A percentile compares a stretch with the other conserved stretches of the same genome.
These are phyloP conservation scores for Polyporus arcularius DNA, from an alignment of 768 basidiomycete species.

Conservation along the genomic window DNA sequence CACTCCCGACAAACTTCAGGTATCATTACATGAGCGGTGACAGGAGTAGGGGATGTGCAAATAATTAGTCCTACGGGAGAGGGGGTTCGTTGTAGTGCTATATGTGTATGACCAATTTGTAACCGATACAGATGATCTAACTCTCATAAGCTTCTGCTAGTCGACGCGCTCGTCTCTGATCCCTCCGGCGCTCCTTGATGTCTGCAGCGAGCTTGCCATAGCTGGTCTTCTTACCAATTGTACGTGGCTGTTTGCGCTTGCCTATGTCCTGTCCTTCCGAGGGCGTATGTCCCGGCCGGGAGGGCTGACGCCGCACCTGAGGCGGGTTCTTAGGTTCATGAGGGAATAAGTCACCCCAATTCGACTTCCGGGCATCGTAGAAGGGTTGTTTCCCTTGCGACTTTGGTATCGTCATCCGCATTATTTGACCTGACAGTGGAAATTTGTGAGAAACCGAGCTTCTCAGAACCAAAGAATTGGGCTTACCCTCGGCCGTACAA, in stretches of 20 bases:
- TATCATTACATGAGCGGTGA: no score
- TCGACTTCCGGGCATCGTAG: slow-evolving; percentile 91
- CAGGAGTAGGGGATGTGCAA: no score
- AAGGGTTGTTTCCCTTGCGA: slow-evolving; percentile 95
- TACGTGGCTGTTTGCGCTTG: slow-evolving; percentile 42
- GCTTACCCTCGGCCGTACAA: slow-evolving; percentile 77
- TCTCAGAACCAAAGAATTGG: neutral
- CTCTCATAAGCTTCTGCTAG: slow-evolving; percentile 1
- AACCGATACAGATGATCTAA: neutral
- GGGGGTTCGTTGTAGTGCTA: neutral
- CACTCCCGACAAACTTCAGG: no score
- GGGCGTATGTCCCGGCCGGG: slow-evolving; percentile 28
- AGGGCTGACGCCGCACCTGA: slow-evolving; percentile 58
- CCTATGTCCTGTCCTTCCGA: slow-evolving; percentile 55
- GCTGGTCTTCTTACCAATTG: slow-evolving; percentile 30
- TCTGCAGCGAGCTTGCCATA: slow-evolving; percentile 42
- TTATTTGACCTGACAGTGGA: slow-evolving; percentile 71
- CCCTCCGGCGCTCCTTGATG: slow-evolving; percentile 41
- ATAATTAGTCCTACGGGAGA: neutral
- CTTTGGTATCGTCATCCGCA: slow-evolving; percentile 88
- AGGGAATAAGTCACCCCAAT: slow-evolving; percentile 96
- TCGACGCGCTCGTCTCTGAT: slow-evolving; percentile 15
- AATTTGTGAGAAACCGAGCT: neutral
- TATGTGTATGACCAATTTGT: neutral
- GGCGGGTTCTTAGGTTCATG: slow-evolving; percentile 81